Evolutionary conservation across 2,329 filamentous ascomycete genomes (phyloP).

Genomic region (Cercospora berteroae): DNA sequence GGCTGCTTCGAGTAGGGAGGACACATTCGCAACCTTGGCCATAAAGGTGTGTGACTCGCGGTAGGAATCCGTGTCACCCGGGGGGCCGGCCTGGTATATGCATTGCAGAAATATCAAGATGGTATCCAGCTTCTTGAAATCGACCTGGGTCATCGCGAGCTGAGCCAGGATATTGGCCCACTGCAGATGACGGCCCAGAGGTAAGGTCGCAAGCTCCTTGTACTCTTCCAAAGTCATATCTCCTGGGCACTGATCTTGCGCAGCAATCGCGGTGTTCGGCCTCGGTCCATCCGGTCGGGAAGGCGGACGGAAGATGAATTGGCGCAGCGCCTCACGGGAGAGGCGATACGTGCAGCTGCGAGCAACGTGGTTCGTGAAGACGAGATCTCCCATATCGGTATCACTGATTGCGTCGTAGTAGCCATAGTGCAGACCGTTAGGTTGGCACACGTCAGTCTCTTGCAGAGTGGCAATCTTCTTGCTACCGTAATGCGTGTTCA

Average conservation of each 20-base stretch:
- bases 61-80: too few relatives aligned
- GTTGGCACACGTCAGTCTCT: slow-evolving; percentile 45
- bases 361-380: background rate
- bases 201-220: slow-evolving; percentile 50
- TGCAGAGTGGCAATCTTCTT: slow-evolving; percentile 42
- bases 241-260: slow-evolving; percentile 47
- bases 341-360: too few relatives aligned
- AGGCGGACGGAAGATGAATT: slow-evolving; percentile 8
- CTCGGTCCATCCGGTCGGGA: slow-evolving; percentile 16
- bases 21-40: too few relatives aligned
- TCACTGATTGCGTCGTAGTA: slow-evolving; percentile 47
- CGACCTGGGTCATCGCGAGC: slow-evolving; percentile 55
- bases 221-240: slow-evolving; percentile 54
- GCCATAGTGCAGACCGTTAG: slow-evolving; percentile 47
- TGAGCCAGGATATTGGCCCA: slow-evolving; percentile 53
- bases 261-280: slow-evolving; percentile 44
- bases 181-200: slow-evolving; percentile 48
- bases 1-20: too few relatives aligned
- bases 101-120: slow-evolving; percentile 53
- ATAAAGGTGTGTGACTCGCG: too few relatives aligned
- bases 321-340: background rate
- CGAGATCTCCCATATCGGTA: background rate
- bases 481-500: slow-evolving; percentile 50
- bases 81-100: slow-evolving; percentile 52
- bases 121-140: slow-evolving; percentile 57